These are phyloP conservation scores for Colletotrichum sidae DNA, from an alignment of 2,329 filamentous ascomycete genomes.

Conservation along the genomic window DNA sequence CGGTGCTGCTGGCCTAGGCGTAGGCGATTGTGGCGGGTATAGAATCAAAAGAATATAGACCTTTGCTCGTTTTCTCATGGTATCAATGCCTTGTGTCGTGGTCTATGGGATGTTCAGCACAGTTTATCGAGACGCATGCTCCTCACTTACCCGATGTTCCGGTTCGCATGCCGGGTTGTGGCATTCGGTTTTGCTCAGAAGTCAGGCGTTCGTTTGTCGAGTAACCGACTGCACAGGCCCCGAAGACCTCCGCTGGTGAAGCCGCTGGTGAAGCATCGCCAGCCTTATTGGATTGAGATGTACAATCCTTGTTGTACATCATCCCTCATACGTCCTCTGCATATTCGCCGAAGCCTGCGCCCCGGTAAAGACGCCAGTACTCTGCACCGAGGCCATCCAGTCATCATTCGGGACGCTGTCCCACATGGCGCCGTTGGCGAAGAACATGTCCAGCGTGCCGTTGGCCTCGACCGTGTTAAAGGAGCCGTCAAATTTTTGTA, in stretches of 20 bases:
- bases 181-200: no score
- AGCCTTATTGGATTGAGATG: not conserved
- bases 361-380: slow-evolving; percentile 17
- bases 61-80: no score
- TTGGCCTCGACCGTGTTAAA: slow-evolving; percentile 31
- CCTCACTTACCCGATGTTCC: no score
- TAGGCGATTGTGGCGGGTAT: not conserved
- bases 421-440: slow-evolving; percentile 28
- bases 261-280: no score
- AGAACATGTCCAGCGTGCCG: slow-evolving; percentile 33
- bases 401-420: slow-evolving; percentile 25
- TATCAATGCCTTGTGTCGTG: no score
- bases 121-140: no score
- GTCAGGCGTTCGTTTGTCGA: no score
- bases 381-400: slow-evolving; percentile 32
- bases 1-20: slow-evolving; percentile 44
- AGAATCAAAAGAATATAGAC: not conserved
- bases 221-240: no score
- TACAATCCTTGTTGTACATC: no score
- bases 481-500: slow-evolving; percentile 31
- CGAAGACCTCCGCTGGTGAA: no score
- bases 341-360: slow-evolving; percentile 8
- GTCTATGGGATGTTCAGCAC: no score
- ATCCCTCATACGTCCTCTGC: slow-evolving; percentile 24
- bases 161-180: no score